Evolutionary conservation across 768 basidiomycete genomes (phyloP), one percentile per base, ranked within the genome.

Genomic region (Xerocomellus amylosporus): DNA sequence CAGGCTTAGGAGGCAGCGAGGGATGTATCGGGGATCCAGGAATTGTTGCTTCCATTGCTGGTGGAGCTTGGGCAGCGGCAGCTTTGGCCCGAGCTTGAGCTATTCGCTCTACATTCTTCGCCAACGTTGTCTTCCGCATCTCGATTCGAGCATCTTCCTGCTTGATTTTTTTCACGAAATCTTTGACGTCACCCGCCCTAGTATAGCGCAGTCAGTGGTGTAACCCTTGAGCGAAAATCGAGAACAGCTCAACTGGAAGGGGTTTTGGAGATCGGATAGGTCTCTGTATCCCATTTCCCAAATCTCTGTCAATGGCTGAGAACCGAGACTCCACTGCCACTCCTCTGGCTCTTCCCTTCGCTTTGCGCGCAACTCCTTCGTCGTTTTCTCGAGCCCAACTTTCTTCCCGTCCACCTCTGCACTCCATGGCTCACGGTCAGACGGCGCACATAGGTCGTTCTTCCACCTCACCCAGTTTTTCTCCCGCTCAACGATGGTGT

Each of bases 401-500:
- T 76, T 79, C 61, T 71, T 68, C 4, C 75, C 81, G 48, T 78
- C 73, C 30, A 83, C 57, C 46, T 80, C 77, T 40, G 71, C 68
- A 12, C 71, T 73, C 80, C 86, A 83, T 6, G 87, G 77, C 37
- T 84, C 84, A 61, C 85, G 85, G 65, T 91, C 89, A 64, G 94
- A 93, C 4, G 87, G 81, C 15, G 82, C 74, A 65, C 92, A 94
- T 3, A 87, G 70, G 40, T 89, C 85, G 58, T 88, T 89, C 74
- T 94, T 94, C 92, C 91, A 94, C 58, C 80, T 83, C 4, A 91
- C 83, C 93, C 93, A 95, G 63, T 92, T 93, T 67, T 83, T 86
- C 72, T 95, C 93, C 47, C 92, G 78, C 59, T 90, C 85, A 7
- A 94, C 75, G 34, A 93, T 86, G 9, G 79, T 74, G 48, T 68